phyloP scores from a whole-genome alignment of 1,139 yeast species.

The Yamadazyma buinensis region DNA sequence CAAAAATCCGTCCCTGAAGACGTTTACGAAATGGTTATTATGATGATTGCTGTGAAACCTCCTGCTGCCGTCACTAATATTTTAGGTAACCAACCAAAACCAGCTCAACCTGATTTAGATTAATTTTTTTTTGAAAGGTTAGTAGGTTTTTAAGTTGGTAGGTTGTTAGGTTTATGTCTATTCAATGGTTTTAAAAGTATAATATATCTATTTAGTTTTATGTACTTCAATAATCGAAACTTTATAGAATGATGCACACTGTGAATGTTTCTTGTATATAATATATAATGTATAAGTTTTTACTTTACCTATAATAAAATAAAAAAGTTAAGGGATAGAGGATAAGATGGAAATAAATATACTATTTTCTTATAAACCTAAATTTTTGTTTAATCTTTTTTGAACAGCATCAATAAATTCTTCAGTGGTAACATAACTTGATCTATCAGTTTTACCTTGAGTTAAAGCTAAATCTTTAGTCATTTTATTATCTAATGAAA shows the following conservation, averaged over 20 bases:
- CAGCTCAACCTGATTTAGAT: constrained; percentile 38
- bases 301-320: background rate
- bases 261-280: constrained; percentile 6
- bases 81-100: constrained; percentile 38
- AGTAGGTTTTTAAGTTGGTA: background rate
- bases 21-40: constrained; percentile 75
- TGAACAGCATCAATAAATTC: constrained; percentile 82
- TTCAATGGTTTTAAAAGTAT: too few species aligned
- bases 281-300: constrained; percentile 5
- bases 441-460: constrained; percentile 78
- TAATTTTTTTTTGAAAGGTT: too few species aligned
- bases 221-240: too few species aligned
- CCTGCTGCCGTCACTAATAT: constrained; percentile 77
- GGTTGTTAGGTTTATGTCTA: too few species aligned
- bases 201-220: background rate
- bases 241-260: constrained; percentile 3
- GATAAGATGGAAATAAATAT: too few species aligned
- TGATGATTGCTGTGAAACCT: constrained; percentile 87
- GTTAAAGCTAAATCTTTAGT: constrained; percentile 93
- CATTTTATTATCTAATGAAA: constrained; percentile 85
- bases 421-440: constrained; percentile 80
- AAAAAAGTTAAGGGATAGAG: too few species aligned
- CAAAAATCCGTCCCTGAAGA: constrained; percentile 84
- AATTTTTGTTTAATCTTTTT: constrained; percentile 15
- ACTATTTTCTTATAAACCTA: too few species aligned